Base-by-base conservation (phyloP, 352 stramenopile genomes). In the Aphanomyces cochlioides region DNA sequence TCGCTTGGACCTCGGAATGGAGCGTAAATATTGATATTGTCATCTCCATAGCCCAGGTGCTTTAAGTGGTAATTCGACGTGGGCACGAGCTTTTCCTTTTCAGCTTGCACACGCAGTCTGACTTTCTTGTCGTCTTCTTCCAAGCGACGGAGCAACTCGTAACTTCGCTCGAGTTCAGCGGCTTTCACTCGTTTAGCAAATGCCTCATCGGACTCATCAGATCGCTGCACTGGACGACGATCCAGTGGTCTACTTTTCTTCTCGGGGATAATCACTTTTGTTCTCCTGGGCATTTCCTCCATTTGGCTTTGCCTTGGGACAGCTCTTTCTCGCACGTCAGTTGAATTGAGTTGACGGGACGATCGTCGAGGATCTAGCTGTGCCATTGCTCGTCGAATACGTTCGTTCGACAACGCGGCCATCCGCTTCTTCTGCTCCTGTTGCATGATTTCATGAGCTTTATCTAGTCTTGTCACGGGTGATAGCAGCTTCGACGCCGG, bases 51-150 rank as follows among this genome's bases (percentile, higher is more conserved):
- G 43, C 59, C 59, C 39, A 56, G 40, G 12, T 67, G 59, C 41
- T 67, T 67, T 19, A 67, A 40, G 41, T 67, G 59, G 59, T 67
- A 67, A 36, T 67, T 67, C n/a, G 59, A 56, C n/a, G 59, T 54
- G 3, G 59, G 59, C 3, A 54, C 15, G 10, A 67, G 7, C 13
- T 39, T 53, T 45, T 67, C 17, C 40, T 53, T 53, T n/a, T 41
- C 41, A 15, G 41, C 41, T 37, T 67, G 37, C 41, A 19, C 37
- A 13, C 19, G 54, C 4, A 39, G n/a, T 17, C 43, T 40, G 7
- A 7, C 6, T 40, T 36, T 48, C 15, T 40, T 39, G 38, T 67
- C 59, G 39, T 67, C 59, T 7, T 67, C 28, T 17, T 67, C 41
- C 8, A 56, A n/a, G 4, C 28, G 40, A 19, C 43, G 17, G 5